A percentile compares a stretch with the other conserved stretches of the same genome.
These are phyloP conservation scores for Suhomyces panamericanus DNA, from an alignment of 1,139 yeast species.

Conservation along the genomic window DNA sequence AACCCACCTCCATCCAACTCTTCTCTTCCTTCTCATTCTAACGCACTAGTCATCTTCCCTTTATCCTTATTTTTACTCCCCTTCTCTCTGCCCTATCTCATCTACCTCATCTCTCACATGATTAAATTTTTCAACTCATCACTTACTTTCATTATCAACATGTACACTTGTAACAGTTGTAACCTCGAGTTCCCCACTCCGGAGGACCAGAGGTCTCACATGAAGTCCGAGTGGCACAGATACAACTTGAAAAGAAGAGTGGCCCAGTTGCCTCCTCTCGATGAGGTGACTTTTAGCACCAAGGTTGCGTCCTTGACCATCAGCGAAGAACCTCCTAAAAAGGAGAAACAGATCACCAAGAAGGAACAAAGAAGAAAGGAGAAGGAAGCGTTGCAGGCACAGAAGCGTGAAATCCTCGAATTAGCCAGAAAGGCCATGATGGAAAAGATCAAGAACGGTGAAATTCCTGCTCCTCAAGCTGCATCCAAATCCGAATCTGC, in stretches of 20 bases:
- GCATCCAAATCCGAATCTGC: neutral
- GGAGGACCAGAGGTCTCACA: constrained; percentile 45
- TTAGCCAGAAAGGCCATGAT: constrained; percentile 60
- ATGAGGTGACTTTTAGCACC: constrained; percentile 46
- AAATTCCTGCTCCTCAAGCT: constrained; percentile 16
- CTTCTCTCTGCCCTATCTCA: neutral
- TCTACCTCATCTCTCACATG: constrained; percentile 5
- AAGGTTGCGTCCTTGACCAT: constrained; percentile 42
- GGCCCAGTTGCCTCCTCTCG: constrained; percentile 57
- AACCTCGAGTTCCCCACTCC: constrained; percentile 42
- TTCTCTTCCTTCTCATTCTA: neutral
- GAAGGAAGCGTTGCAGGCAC: constrained; percentile 62
- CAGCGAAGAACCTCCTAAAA: constrained; percentile 22
- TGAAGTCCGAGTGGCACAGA: constrained; percentile 77
- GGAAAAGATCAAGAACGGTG: constrained; percentile 31
- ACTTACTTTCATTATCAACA: constrained; percentile 6
- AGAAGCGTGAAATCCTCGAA: constrained; percentile 60
- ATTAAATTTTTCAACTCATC: constrained; percentile 8
- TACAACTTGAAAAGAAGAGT: constrained; percentile 62
- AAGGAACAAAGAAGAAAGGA: constrained; percentile 65
- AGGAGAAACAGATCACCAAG: constrained; percentile 47
- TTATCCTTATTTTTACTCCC: neutral
- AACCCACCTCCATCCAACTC: too few species aligned
- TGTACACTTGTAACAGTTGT: constrained; percentile 49
- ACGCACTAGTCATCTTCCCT: neutral